Base-by-base conservation (phyloP, 148 eudicot genomes). In the Fagopyrum tataricum region DNA sequence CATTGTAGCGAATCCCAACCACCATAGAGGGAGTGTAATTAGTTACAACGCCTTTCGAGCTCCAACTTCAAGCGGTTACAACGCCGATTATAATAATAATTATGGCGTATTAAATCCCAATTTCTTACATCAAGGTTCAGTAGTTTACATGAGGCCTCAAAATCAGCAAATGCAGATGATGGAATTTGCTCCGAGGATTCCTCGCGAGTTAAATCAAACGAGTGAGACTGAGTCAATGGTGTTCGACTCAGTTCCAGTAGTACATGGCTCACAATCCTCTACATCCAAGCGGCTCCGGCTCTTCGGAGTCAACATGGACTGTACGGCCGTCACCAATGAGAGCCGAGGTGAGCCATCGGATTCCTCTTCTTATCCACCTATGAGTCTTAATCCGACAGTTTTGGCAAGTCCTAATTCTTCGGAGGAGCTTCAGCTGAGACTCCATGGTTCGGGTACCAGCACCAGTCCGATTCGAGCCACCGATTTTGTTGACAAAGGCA, bases 401-500 rank as follows among this genome's bases (percentile, higher is more conserved):
- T 5, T 24, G 41, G 11, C 11, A 39, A 26, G 42, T 62, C 12
- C 23, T 24, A 37, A 62, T 26, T 24, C 68, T 37, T 67, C 64
- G 37, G 64, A 58, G 14, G 61, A 7, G 24, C 37, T 58, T 2
- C 37, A 58, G 24, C 64, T 58, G 64, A 58, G 64, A 14, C 64
- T 58, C 64, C 14, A 58, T 21, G 71, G 71, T 13, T 20, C 20
- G 23, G 43, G 18, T 11, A 8, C 70, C 13, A 15, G 18, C 43
- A 10, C 71, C 18, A 39, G 26, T 10, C 37, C 37, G 20, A 40
- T 42, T 42, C 71, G 23, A 39, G 24, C 43, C 6, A 64, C 15
- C 46, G 44, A 67, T n/a, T 67, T 67, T 67, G 21, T 39, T 67
- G 71, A 67, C 23, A 67, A 67, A 67, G 71, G 71, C 71, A 67